Base-by-base conservation (phyloP, 352 stramenopile genomes). In the Phytophthora aleatoria region DNA sequence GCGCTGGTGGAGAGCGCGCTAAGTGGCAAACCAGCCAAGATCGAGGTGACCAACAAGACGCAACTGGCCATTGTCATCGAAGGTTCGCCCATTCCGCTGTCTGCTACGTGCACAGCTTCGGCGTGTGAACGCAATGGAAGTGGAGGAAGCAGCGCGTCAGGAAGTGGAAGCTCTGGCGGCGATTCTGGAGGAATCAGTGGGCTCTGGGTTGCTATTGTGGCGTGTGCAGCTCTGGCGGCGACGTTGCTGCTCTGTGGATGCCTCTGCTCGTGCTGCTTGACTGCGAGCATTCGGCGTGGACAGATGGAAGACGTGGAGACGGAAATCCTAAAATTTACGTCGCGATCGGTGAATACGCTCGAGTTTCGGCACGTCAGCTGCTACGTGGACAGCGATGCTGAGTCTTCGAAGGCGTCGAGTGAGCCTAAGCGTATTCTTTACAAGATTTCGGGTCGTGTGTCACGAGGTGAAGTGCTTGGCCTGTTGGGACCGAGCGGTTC, bases 401-500 rank as follows among this genome's bases (percentile, higher is more conserved):
- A 55, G 30, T 27, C 50, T 13, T 50, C 51, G 8, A 33, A 44
- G 5, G 36, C 64, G 6, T 41, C 48, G 4, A 20, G 27, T 24
- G 41, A 69, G 16, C 45, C 57, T 1, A 83, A 81, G 57, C 67
- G 64, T 2, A 89, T 94, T 49, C 54, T 94, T 15, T 71, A 88
- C 57, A 74, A 84, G 16, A 69, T 94, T 28, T 89, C 77, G 0
- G 85, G 83, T 0, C 70, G 58, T 16, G 79, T 83, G 0, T 65
- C 72, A 20, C 79, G 80, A 9, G 85, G 85, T 39, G 68, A 89
- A 49, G 81, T 94, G 27, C 61, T 94, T 5, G 85, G 82, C 0
- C 62, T 96, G 20, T 52, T 96, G 30, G 88, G 88, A 3, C 88
- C 88, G 0, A 92, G 81, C 44, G 88, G 88, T 11, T 91, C 85